A percentile compares a stretch with the other conserved stretches of the same genome.
Conservation (phyloP, 208 protist species). For the Trypanosoma theileri region DNA sequence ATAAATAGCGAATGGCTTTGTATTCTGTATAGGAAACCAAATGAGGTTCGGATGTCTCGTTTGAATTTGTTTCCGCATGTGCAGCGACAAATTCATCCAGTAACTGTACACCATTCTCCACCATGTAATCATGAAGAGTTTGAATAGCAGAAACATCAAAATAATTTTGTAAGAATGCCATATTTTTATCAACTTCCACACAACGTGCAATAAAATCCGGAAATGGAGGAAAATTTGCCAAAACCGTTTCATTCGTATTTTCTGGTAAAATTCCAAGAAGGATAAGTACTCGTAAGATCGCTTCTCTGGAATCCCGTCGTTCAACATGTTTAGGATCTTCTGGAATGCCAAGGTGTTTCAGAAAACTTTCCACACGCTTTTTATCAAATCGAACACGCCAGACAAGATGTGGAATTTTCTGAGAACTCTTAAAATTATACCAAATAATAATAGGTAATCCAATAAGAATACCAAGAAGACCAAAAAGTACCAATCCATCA, state of each 20-base stretch:
- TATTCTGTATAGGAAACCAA: conserved; percentile 59
- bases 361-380: conserved; percentile 76
- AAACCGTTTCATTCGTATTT: conserved; percentile 58
- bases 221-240: conserved; percentile 67
- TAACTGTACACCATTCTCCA: conserved; percentile 51
- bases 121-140: conserved; percentile 62
- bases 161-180: conserved; percentile 52
- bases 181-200: conserved; percentile 72
- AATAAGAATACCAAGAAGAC: conserved; percentile 79
- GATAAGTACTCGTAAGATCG: conserved; percentile 48
- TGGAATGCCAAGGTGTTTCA: conserved; percentile 79
- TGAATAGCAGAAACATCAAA: conserved; percentile 45
- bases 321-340: conserved; percentile 75
- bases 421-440: conserved; percentile 78
- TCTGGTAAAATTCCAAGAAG: conserved; percentile 58
- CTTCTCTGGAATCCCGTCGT: conserved; percentile 51
- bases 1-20: conserved; percentile 77
- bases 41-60: conserved; percentile 26
- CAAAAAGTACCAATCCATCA: conserved; percentile 85
- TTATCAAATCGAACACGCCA: conserved; percentile 79
- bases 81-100: conserved; percentile 65
- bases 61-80: conserved; percentile 19
- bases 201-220: conserved; percentile 79
- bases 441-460: conserved; percentile 65
- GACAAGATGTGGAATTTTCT: conserved; percentile 66